Evolutionary conservation across 2,329 filamentous ascomycete species (phyloP).

Genomic region (Neofusicoccum sp.): DNA sequence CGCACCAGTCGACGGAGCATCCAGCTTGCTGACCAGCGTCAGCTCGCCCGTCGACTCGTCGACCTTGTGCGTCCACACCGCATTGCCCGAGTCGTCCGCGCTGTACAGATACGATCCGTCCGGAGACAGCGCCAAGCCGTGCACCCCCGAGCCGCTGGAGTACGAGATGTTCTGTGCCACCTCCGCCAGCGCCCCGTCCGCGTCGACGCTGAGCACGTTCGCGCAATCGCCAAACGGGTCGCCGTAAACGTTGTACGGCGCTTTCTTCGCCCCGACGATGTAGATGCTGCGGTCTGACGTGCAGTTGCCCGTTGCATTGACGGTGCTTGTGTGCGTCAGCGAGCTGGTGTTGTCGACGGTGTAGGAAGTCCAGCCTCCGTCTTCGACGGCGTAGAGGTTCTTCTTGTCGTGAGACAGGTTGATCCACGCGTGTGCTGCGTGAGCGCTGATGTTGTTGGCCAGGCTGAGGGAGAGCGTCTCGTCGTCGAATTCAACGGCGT

Average conservation of each 20-base stretch:
- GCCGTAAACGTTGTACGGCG: conserved; percentile 15
- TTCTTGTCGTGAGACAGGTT: conserved; percentile 15
- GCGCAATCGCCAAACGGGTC: conserved; percentile 14
- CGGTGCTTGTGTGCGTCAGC: background rate
- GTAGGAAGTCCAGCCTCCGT: conserved; percentile 14
- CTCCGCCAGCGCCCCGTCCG: background rate
- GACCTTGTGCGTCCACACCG: conserved; percentile 31
- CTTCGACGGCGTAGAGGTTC: conserved; percentile 12
- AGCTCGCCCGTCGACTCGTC: conserved; percentile 23
- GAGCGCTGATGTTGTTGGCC: conserved; percentile 16
- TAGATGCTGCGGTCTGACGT: conserved; percentile 1
- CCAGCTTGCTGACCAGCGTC: conserved; percentile 23
- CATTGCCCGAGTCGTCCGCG: conserved; percentile 33
- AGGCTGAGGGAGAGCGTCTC: conserved; percentile 1
- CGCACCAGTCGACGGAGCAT: conserved; percentile 21
- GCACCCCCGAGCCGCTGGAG: conserved; percentile 23
- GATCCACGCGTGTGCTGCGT: conserved; percentile 15
- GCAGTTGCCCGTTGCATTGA: conserved; percentile 1
- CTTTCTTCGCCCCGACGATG: background rate
- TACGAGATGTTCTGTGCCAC: conserved; percentile 6
- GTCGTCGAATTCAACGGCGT: conserved; percentile 18
- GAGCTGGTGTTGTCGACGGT: conserved; percentile 1
- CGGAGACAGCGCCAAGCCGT: conserved; percentile 26
- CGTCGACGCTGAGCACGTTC: conserved; percentile 12
- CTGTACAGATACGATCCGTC: conserved; percentile 31